Percentiles rank a stretch among this genome's conserved stretches.
Evolutionary conservation across 495 filamentous ascomycete genomes (phyloP).

Genomic region (Glutinoglossum americanum): DNA sequence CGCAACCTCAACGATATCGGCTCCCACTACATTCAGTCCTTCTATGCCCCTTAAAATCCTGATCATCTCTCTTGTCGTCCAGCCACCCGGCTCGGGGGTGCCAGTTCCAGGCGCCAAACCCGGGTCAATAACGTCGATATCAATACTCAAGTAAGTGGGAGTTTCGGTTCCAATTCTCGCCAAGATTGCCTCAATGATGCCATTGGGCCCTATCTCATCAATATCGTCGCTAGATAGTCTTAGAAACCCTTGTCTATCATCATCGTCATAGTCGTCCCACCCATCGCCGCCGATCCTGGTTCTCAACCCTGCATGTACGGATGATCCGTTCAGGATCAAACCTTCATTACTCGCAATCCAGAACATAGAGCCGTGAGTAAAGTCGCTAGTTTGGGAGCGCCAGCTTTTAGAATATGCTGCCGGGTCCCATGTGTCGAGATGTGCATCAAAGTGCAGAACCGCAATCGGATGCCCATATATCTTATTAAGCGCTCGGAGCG

Average conservation of each 20-base stretch:
- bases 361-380: conserved; percentile 4
- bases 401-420: background rate
- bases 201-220: conserved; percentile 24
- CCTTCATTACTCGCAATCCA: background rate
- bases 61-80: conserved; percentile 29
- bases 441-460: conserved; percentile 33
- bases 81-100: conserved; percentile 30
- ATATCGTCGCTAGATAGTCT: conserved; percentile 28
- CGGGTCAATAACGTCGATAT: conserved; percentile 33
- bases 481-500: conserved; percentile 21
- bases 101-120: conserved; percentile 30
- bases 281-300: conserved; percentile 12
- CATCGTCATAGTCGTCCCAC: conserved; percentile 18
- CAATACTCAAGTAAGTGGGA: conserved; percentile 23
- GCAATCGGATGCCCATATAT: conserved; percentile 21
- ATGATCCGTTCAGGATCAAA: background rate
- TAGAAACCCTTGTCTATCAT: conserved; percentile 25
- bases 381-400: background rate
- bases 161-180: conserved; percentile 20
- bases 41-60: conserved; percentile 26
- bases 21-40: conserved; percentile 25
- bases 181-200: conserved; percentile 22
- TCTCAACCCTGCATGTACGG: conserved; percentile 2
- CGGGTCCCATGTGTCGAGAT: conserved; percentile 18
- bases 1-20: conserved; percentile 31